Percentiles rank a stretch among this genome's conserved stretches.
Conservation (phyloP, 306 rosid species). For the cucumber (Cucumis sativus) region Cucumber_9930_V3 NC_026661.2:10019001-10019500, state of each 20-base stretch:
- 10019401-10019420: conserved; percentile 87
- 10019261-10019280: conserved; percentile 86
- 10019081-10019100: conserved; percentile 72
- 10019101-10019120: conserved; percentile 79
- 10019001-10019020: conserved; percentile 1
- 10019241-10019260: conserved; percentile 77
- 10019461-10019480: conserved; percentile 91
- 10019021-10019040: neutral
- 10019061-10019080: conserved; percentile 86
- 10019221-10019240: conserved; percentile 92
- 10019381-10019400: conserved; percentile 62
- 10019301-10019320: conserved; percentile 82
- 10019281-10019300: conserved; percentile 82
- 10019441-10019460: conserved; percentile 77
- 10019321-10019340: conserved; percentile 70
- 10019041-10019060: conserved; percentile 27
- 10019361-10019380: conserved; percentile 64
- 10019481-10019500: conserved; percentile 81
- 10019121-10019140: conserved; percentile 68
- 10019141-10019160: conserved; percentile 61
- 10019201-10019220: conserved; percentile 53
- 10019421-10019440: conserved; percentile 60
- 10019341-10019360: conserved; percentile 70
- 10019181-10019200: conserved; percentile 60
- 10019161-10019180: conserved; percentile 96